phyloP scores from a whole-genome alignment of 345 rosid species.

The Citrus inodora region DNA sequence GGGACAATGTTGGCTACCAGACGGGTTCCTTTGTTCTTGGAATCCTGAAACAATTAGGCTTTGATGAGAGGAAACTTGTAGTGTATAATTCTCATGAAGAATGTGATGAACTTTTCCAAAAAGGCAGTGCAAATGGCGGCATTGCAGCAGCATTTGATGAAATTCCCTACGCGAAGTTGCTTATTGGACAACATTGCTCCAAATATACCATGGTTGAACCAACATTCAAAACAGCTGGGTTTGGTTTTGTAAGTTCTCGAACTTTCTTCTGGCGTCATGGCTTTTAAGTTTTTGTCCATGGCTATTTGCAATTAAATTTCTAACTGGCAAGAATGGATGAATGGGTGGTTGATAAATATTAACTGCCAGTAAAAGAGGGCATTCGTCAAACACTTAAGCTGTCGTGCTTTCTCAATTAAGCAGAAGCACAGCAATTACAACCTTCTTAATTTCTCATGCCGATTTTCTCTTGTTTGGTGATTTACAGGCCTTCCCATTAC shows the following conservation, averaged over 20 bases:
- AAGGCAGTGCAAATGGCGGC: conserved; percentile 33
- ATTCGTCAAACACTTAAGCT: no score
- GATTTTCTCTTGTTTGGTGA: no score
- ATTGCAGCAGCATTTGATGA: conserved; percentile 39
- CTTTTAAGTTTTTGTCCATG: no score
- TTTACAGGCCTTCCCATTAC: no score
- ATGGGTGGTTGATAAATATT: no score
- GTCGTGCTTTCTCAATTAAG: no score
- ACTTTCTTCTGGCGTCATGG: not conserved
- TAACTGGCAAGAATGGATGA: no score
- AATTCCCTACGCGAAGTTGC: conserved; percentile 28
- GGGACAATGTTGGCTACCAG: conserved; percentile 41
- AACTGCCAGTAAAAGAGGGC: no score
- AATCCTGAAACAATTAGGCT: conserved; percentile 15
- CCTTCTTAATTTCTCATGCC: no score
- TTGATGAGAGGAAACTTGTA: not conserved
- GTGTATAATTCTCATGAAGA: conserved; percentile 20
- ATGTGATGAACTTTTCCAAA: conserved; percentile 27
- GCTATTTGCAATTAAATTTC: no score
- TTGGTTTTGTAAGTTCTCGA: conserved; percentile 42
- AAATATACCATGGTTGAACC: conserved; percentile 34
- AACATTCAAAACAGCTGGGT: conserved; percentile 29
- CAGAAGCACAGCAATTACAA: no score
- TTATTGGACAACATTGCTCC: conserved; percentile 36
- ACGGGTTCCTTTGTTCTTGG: conserved; percentile 33